Percentiles rank a stretch among this genome's conserved stretches.
These are phyloP conservation scores for Colletotrichum scovillei DNA, from an alignment of 2,329 filamentous ascomycete species.

Conservation along the genomic window DNA sequence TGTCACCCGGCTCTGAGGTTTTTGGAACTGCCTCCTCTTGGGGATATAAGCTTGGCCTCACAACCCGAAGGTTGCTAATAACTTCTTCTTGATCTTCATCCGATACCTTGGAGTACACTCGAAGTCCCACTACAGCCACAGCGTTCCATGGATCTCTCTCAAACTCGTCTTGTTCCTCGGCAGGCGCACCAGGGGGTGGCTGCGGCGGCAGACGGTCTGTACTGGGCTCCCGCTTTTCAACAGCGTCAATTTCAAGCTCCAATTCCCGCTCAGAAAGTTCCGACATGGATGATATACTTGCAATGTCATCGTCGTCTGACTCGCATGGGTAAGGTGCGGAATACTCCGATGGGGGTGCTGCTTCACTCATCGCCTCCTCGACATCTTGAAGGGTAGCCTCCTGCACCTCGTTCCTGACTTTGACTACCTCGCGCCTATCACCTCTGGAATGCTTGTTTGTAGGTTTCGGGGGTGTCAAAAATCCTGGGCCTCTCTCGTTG, in stretches of 20 bases:
- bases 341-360: not conserved
- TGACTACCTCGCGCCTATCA: not conserved
- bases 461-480: not conserved
- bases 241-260: constrained; percentile 39
- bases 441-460: not conserved
- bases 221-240: constrained; percentile 37
- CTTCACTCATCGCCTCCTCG: constrained; percentile 30
- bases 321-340: constrained; percentile 36
- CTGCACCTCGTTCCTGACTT: constrained; percentile 36
- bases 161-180: constrained; percentile 64
- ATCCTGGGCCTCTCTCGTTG: not conserved
- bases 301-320: constrained; percentile 41
- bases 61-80: constrained; percentile 51
- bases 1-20: constrained; percentile 37
- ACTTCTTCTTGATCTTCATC: constrained; percentile 46
- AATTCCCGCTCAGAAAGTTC: constrained; percentile 54
- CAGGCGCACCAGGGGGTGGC: constrained; percentile 34
- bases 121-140: constrained; percentile 62
- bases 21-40: constrained; percentile 35
- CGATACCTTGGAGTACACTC: constrained; percentile 62
- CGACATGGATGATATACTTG: constrained; percentile 48
- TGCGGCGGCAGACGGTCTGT: constrained; percentile 23
- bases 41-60: constrained; percentile 50
- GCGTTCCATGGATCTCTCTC: constrained; percentile 67
- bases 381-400: constrained; percentile 36